A percentile compares a stretch with the other conserved stretches of the same genome.
These are phyloP conservation scores for Nicotiana obtusifolia DNA, from an alignment of 257 asterid genomes.

Conservation along the genomic window DNA sequence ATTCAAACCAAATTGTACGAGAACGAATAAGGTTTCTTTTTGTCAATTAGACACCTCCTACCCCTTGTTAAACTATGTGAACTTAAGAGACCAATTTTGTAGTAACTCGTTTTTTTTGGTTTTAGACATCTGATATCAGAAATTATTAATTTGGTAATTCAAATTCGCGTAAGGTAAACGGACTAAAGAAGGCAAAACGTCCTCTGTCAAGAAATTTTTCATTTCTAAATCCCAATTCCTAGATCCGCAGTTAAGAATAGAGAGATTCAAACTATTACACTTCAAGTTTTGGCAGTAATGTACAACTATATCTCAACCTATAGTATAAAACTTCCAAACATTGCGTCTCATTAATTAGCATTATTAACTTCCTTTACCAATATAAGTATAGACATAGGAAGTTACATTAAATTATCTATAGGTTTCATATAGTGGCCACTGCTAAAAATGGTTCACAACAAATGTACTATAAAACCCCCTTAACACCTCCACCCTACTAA, in stretches of 20 bases:
- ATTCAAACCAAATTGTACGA: not conserved
- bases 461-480: not conserved
- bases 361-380: not conserved
- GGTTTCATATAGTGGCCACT: constrained; percentile 2
- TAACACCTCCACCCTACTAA: not conserved
- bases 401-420: not conserved
- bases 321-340: not conserved
- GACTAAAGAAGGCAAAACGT: too few species aligned
- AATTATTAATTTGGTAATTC: too few species aligned
- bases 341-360: not conserved
- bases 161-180: too few species aligned
- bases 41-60: not conserved
- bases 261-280: too few species aligned
- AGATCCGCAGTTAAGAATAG: too few species aligned
- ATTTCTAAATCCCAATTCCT: too few species aligned
- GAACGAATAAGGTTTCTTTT: not conserved
- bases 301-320: not conserved
- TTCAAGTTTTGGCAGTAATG: not conserved
- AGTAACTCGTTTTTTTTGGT: too few species aligned
- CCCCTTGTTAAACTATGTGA: not conserved
- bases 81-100: too few species aligned
- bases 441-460: not conserved
- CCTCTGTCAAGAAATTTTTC: too few species aligned
- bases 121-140: too few species aligned
- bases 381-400: not conserved